Evolutionary conservation across 495 filamentous ascomycete genomes (phyloP), one percentile per base, ranked within the genome.

Genomic region (Apodospora peruviana): DNA sequence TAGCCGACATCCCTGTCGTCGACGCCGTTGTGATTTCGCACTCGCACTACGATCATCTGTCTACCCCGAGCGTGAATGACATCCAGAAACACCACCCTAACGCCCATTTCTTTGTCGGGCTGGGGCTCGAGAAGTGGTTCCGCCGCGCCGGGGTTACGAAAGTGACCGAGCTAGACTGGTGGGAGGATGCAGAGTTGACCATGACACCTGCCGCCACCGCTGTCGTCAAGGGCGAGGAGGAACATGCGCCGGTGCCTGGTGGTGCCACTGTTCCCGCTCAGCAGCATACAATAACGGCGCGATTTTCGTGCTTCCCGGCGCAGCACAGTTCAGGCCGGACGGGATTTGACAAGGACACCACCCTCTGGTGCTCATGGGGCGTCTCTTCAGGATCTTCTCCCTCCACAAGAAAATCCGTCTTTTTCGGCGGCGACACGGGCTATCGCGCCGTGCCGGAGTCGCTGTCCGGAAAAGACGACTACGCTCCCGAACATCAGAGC

Each of bases 121-220:
- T 97, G 1, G 90, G 91, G n/a, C 83, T 93, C 45, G 88, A 88
- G 68, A 65, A 80, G 43, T 97, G 93, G 93, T 96, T 97, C 64
- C 67, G 68, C 40, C 48, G 65, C 2, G 75, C 71, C 23, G 87
- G 86, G 1, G 77, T 96, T 38, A 25, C 73, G 0, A 85, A 85
- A 17, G 83, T 93, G 35, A 91, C 87, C 2, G 91, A 96, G 68
- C 62, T 96, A 60, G 93, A 98, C 60, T 98, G 93, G 93, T 96
- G 93, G 91, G 86, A 95, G 54, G 82, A 88, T 49, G 77, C 81
- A 14, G 27, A 32, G 14, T 14, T 8, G 84, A 91, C 43, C 63
- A 96, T 17, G 80, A 70, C 0, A 64, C 29, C 52, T 63, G 7
- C n/a, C n/a, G n/a, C n/a, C n/a, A n/a, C n/a, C n/a, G n/a, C n/a